Evolutionary conservation across 345 rosid genomes (phyloP).

Genomic region (Aquilaria yunnanensis): DNA sequence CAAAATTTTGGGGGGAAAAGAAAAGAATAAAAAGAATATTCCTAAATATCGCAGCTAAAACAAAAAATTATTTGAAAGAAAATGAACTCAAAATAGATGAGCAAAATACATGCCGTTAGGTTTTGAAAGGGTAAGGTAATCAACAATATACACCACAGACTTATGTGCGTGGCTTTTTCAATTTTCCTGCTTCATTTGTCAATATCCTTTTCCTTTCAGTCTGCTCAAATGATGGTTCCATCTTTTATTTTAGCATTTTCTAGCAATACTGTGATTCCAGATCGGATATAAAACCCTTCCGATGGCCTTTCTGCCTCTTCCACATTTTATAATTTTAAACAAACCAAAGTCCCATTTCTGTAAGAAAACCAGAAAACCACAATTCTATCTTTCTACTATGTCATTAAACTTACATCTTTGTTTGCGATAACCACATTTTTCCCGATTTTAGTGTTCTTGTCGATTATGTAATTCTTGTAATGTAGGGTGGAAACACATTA

Average conservation of each 20-base stretch:
- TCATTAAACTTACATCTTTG: conserved; percentile 52
- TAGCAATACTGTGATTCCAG: conserved; percentile 69
- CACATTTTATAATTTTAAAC: conserved; percentile 41
- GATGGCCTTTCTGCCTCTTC: conserved; percentile 74
- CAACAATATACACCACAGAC: too few relatives aligned
- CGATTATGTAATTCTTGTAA: conserved; percentile 77
- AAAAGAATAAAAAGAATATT: too few relatives aligned
- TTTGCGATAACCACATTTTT: conserved; percentile 65
- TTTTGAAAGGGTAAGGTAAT: too few relatives aligned
- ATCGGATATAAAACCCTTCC: conserved; percentile 77
- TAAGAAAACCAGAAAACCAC: background rate
- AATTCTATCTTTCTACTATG: background rate
- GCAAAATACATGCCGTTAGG: too few relatives aligned
- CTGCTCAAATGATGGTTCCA: conserved; percentile 50
- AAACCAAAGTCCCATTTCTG: too few relatives aligned
- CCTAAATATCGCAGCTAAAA: too few relatives aligned
- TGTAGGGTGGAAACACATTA: background rate
- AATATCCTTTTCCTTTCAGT: too few relatives aligned
- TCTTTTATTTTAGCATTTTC: conserved; percentile 55
- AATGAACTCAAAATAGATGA: too few relatives aligned
- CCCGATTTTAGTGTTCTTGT: conserved; percentile 77
- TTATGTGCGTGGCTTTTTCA: too few relatives aligned
- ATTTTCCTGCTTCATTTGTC: too few relatives aligned
- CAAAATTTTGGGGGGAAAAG: too few relatives aligned
- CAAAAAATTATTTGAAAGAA: too few relatives aligned